Conservation (phyloP, 495 filamentous ascomycete genomes). For the Elasticomyces elasticus region DNA sequence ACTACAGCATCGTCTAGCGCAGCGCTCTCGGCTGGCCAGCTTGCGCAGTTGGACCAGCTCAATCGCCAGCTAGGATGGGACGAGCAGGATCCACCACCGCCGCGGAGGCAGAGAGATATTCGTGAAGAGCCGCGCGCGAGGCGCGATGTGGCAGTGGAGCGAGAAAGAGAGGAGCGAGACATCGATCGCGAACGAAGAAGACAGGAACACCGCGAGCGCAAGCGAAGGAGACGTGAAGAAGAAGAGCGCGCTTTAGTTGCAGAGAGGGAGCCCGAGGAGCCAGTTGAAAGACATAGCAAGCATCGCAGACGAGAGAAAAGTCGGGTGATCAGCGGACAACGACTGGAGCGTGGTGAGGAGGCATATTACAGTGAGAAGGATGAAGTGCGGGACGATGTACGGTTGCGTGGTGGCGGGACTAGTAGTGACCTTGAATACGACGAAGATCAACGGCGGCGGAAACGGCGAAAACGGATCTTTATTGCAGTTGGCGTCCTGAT, state of each 20-base stretch:
- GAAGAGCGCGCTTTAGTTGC: conserved; percentile 28
- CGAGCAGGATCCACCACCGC: conserved; percentile 25
- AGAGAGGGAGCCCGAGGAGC: background rate
- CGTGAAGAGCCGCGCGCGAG: conserved; percentile 31
- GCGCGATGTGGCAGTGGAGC: conserved; percentile 23
- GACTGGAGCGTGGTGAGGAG: conserved; percentile 28
- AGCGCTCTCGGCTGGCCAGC: conserved; percentile 25
- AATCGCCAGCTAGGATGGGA: conserved; percentile 32
- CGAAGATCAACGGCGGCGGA: conserved; percentile 27
- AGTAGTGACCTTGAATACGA: conserved; percentile 22
- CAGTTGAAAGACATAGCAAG: conserved; percentile 5
- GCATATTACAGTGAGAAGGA: conserved; percentile 26
- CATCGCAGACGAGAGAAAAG: conserved; percentile 21
- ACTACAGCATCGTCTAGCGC: conserved; percentile 15
- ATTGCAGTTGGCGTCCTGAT: conserved; percentile 47
- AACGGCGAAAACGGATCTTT: conserved; percentile 31
- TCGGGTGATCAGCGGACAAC: conserved; percentile 31
- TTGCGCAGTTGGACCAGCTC: conserved; percentile 31
- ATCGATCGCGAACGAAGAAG: conserved; percentile 22
- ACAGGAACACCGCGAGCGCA: conserved; percentile 24
- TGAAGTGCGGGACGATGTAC: conserved; percentile 23
- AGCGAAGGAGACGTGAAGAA: conserved; percentile 19
- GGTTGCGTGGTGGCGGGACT: conserved; percentile 24
- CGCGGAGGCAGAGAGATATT: conserved; percentile 20
- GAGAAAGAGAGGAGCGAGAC: conserved; percentile 24